A percentile compares a stretch with the other conserved stretches of the same genome.
Evolutionary conservation across 2,329 filamentous ascomycete species (phyloP).

Genomic region (Aspergillus spinulosporus): DNA sequence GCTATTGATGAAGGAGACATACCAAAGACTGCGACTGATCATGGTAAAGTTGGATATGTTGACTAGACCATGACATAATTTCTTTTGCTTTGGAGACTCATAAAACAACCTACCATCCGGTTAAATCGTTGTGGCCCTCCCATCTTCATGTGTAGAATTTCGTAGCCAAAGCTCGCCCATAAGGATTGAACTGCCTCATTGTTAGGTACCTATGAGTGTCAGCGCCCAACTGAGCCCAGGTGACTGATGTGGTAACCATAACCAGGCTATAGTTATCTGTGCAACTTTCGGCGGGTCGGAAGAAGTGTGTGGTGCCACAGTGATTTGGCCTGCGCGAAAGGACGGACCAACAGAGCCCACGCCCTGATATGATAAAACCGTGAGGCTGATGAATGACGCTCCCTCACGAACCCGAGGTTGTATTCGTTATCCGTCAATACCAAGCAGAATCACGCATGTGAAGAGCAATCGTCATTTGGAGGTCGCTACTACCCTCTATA

Average conservation of each 20-base stretch:
- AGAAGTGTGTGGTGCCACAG: conserved; percentile 19
- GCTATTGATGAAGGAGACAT: conserved; percentile 35
- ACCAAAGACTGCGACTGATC: conserved; percentile 31
- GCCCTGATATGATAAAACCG: conserved; percentile 11
- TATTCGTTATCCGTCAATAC: conserved; percentile 14
- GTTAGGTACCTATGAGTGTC: not conserved
- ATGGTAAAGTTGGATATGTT: conserved; percentile 34
- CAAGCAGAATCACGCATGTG: conserved; percentile 15
- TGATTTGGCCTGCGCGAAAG: conserved; percentile 13
- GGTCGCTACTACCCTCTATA: conserved; percentile 13
- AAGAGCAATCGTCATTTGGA: conserved; percentile 5
- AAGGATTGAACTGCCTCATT: not conserved
- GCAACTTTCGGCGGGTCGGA: conserved; percentile 20
- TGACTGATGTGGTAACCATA: conserved; percentile 2
- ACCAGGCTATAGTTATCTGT: conserved; percentile 14
- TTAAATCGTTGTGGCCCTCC: not conserved
- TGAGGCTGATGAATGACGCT: conserved; percentile 20
- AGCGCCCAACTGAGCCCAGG: not conserved
- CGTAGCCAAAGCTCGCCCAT: not conserved
- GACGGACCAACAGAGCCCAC: conserved; percentile 14
- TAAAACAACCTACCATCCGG: not conserved
- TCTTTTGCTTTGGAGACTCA: not conserved
- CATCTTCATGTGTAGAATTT: not conserved
- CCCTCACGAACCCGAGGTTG: conserved; percentile 12
- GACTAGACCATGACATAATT: conserved; percentile 13